A percentile compares a stretch with the other conserved stretches of the same genome.
Evolutionary conservation across 78 protist species (phyloP).

Genomic region (Bodo saltans): DNA sequence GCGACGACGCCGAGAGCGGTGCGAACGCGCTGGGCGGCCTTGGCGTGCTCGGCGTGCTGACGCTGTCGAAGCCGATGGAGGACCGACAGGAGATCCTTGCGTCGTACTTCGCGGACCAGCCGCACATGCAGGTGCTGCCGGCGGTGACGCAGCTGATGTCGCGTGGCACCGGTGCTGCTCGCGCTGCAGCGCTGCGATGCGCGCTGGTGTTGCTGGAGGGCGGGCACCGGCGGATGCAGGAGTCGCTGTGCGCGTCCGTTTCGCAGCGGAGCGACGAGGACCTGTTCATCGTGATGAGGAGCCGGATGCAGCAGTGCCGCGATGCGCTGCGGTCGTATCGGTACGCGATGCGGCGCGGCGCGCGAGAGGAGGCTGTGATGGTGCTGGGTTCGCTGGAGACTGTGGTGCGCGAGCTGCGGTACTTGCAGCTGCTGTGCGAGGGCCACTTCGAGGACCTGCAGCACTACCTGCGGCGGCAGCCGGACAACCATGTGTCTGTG

Average conservation of each 20-base stretch:
- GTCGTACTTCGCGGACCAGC: not conserved
- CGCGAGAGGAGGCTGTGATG: too few species aligned
- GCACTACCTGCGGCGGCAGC: slow-evolving; percentile 25
- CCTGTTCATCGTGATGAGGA: not conserved
- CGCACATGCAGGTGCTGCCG: not conserved
- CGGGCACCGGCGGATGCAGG: not conserved
- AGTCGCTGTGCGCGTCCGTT: not conserved
- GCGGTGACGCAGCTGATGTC: not conserved
- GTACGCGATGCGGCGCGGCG: not conserved
- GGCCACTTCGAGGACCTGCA: slow-evolving; percentile 34
- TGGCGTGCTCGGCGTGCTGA: too few species aligned
- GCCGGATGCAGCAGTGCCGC: not conserved
- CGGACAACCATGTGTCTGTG: not conserved
- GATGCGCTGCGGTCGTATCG: not conserved
- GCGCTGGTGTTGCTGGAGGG: not conserved
- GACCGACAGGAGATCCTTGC: not conserved
- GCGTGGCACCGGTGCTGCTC: not conserved
- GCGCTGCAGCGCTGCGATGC: not conserved
- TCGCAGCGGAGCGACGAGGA: not conserved
- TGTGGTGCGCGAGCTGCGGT: not conserved
- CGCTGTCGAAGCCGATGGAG: not conserved
- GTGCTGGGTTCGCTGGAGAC: too few species aligned
- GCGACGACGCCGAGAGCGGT: too few species aligned
- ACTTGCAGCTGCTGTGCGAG: slow-evolving; percentile 43
- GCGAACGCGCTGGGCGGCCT: too few species aligned